Percentiles rank a stretch among this genome's conserved stretches.
Conservation (phyloP, 2,329 filamentous ascomycete genomes). For the Raffaelea deltoideospora region DNA sequence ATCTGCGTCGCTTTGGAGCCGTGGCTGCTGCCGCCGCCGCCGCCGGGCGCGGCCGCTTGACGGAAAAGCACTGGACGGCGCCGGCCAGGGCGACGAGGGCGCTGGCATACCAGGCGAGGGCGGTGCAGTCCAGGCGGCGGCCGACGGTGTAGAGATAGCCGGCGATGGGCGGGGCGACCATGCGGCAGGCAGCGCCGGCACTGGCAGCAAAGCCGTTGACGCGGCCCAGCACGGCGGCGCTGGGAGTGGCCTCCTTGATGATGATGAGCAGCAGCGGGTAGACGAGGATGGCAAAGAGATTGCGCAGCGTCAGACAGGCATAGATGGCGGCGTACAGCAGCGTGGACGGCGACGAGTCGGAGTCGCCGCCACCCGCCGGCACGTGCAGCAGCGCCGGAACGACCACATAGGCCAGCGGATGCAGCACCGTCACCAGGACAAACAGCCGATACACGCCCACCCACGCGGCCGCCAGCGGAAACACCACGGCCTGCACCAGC, state of each 20-base stretch:
- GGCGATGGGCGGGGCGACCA: constrained; percentile 49
- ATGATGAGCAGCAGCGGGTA: constrained; percentile 52
- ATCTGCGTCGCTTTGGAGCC: too few species aligned
- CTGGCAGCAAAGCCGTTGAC: constrained; percentile 53
- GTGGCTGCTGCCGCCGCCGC: background rate
- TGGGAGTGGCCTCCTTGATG: constrained; percentile 51
- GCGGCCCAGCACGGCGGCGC: constrained; percentile 39
- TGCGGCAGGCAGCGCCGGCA: constrained; percentile 50
- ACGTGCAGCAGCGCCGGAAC: constrained; percentile 43
- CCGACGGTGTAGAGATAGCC: constrained; percentile 50
- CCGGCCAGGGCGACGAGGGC: constrained; percentile 40
- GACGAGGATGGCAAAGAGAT: constrained; percentile 46
- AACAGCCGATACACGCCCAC: constrained; percentile 47
- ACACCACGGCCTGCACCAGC: constrained; percentile 56
- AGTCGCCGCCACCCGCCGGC: constrained; percentile 22
- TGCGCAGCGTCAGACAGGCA: constrained; percentile 38
- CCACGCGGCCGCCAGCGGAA: constrained; percentile 41
- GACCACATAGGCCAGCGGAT: constrained; percentile 45
- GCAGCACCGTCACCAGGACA: constrained; percentile 40
- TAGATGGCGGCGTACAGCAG: constrained; percentile 44
- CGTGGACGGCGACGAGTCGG: too few species aligned
- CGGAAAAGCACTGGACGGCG: constrained; percentile 43
- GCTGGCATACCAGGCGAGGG: constrained; percentile 49
- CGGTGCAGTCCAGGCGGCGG: constrained; percentile 41
- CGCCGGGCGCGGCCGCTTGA: constrained; percentile 19